Percentiles rank a stretch among this genome's conserved stretches.
These are phyloP conservation scores for Peronospora belbahrii DNA, from an alignment of 352 stramenopile genomes.

Conservation along the genomic window DNA sequence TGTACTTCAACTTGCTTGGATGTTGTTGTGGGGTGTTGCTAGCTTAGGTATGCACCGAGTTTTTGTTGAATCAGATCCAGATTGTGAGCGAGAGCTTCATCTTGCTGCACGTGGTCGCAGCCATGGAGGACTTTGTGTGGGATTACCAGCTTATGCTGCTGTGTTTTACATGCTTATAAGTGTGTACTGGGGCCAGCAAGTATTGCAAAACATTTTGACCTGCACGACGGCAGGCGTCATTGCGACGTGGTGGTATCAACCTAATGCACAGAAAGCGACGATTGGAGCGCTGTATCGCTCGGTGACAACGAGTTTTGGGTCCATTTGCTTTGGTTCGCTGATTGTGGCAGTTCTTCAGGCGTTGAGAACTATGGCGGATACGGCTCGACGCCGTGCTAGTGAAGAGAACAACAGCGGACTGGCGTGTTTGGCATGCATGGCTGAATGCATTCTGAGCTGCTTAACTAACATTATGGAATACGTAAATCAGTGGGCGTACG, in stretches of 20 bases:
- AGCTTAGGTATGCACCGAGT: constrained; percentile 66
- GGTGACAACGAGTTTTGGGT: constrained; percentile 70
- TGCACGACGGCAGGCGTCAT: constrained; percentile 75
- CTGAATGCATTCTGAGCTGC: constrained; percentile 80
- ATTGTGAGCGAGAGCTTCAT: constrained; percentile 43
- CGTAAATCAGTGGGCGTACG: constrained; percentile 87
- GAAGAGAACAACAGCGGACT: constrained; percentile 72
- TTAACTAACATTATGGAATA: constrained; percentile 85
- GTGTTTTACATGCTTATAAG: constrained; percentile 80
- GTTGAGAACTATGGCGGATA: constrained; percentile 62
- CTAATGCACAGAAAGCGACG: constrained; percentile 44
- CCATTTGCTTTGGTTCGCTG: constrained; percentile 80
- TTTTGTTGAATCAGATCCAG: constrained; percentile 55
- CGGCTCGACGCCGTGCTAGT: constrained; percentile 54
- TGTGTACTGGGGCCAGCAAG: constrained; percentile 80
- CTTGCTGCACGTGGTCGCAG: constrained; percentile 24
- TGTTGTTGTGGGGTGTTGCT: constrained; percentile 62
- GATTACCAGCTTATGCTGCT: constrained; percentile 41
- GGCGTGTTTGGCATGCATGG: constrained; percentile 79
- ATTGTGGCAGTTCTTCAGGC: constrained; percentile 83
- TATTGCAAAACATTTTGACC: constrained; percentile 79
- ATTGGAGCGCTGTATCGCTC: constrained; percentile 70
- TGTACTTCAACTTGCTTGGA: constrained; percentile 66
- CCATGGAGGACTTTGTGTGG: constrained; percentile 50
- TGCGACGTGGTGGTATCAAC: constrained; percentile 82